These are phyloP conservation scores for Phytophthora boehmeriae DNA, from an alignment of 352 stramenopile species.

Conservation along the genomic window DNA sequence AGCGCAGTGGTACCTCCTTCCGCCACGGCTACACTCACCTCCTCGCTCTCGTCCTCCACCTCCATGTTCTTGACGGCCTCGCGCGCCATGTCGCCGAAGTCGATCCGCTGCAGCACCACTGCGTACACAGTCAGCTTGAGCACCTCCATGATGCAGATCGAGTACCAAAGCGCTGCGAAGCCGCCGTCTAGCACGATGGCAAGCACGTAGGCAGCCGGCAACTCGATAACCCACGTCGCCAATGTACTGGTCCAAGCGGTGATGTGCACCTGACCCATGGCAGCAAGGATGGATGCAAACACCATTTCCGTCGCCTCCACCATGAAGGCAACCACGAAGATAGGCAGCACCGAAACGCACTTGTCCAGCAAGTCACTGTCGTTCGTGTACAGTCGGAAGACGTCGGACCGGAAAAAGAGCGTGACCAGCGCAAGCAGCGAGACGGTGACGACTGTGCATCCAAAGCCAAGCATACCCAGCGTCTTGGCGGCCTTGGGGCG, in stretches of 20 bases:
- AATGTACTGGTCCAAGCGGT: constrained; percentile 34
- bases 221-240: constrained; percentile 28
- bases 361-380: constrained; percentile 30
- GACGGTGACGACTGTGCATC: constrained; percentile 30
- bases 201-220: constrained; percentile 28
- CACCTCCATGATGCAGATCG: constrained; percentile 37
- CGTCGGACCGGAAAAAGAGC: constrained; percentile 26
- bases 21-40: constrained; percentile 24
- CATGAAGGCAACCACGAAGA: constrained; percentile 37
- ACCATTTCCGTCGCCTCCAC: constrained; percentile 37
- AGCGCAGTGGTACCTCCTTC: constrained; percentile 29
- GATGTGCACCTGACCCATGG: constrained; percentile 34
- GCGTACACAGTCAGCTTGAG: constrained; percentile 32
- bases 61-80: constrained; percentile 38
- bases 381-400: constrained; percentile 35
- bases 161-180: constrained; percentile 37
- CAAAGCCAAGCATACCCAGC: constrained; percentile 27
- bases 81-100: constrained; percentile 27
- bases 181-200: constrained; percentile 25
- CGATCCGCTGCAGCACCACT: constrained; percentile 27
- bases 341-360: constrained; percentile 25
- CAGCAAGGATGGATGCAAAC: constrained; percentile 30
- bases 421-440: constrained; percentile 24
- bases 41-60: constrained; percentile 29
- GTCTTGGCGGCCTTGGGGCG: constrained; percentile 31